phyloP scores from a whole-genome alignment of 148 eudicot genomes.

The Beta vulgaris region DNA sequence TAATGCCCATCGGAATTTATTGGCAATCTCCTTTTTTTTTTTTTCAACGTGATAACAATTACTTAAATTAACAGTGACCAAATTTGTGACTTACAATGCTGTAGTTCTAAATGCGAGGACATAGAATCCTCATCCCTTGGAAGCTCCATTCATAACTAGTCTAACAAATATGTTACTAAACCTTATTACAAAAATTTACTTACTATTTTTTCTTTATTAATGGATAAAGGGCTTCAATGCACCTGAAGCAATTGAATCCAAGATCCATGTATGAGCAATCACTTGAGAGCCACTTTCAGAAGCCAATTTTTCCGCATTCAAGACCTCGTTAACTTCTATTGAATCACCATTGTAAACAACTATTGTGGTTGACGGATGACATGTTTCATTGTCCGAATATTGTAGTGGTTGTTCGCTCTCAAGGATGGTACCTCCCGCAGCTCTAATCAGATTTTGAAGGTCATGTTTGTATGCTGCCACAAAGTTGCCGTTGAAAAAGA shows the following conservation, averaged over 20 bases:
- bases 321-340: not conserved
- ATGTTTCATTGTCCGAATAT: constrained; percentile 17
- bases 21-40: no score
- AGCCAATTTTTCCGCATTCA: constrained; percentile 45
- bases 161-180: not conserved
- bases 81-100: no score
- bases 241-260: constrained; percentile 77
- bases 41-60: no score
- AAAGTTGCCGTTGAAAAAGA: constrained; percentile 64
- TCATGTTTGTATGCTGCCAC: constrained; percentile 49
- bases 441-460: constrained; percentile 49
- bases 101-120: not conserved
- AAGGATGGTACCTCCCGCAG: constrained; percentile 66
- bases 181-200: not conserved
- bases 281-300: constrained; percentile 38
- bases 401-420: constrained; percentile 40
- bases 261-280: constrained; percentile 72
- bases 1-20: not conserved
- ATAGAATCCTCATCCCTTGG: not conserved
- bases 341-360: constrained; percentile 57
- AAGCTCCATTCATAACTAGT: not conserved
- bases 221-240: constrained; percentile 35
- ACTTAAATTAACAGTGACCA: no score
- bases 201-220: not conserved
- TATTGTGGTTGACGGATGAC: constrained; percentile 19